Evolutionary conservation across 2,329 filamentous ascomycete genomes (phyloP).

Genomic region (Colletotrichum musae): DNA sequence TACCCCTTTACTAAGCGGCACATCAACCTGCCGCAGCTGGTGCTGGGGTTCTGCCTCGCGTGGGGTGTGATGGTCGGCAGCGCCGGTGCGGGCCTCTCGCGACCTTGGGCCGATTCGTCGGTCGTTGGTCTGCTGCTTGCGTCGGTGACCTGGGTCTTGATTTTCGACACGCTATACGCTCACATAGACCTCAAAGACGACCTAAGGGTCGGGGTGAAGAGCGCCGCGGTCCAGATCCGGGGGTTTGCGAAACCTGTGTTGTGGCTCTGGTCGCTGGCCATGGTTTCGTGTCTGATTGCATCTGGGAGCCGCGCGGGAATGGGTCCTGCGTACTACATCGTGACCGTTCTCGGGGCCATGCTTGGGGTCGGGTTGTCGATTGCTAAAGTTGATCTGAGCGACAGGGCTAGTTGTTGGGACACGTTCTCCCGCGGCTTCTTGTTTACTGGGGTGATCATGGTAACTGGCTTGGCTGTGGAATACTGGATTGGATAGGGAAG

Average conservation of each 20-base stretch:
- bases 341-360: neutral
- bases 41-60: constrained; percentile 52
- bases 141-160: constrained; percentile 49
- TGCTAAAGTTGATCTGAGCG: neutral
- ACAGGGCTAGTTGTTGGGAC: neutral
- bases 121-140: constrained; percentile 47
- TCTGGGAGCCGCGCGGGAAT: neutral
- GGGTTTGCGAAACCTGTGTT: constrained; percentile 19
- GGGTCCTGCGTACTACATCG: neutral
- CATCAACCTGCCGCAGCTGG: constrained; percentile 53
- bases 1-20: constrained; percentile 55
- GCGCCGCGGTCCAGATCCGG: constrained; percentile 49
- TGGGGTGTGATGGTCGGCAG: constrained; percentile 50
- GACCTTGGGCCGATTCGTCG: constrained; percentile 44
- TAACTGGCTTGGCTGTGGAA: neutral
- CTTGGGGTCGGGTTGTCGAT: neutral
- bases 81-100: constrained; percentile 44
- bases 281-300: neutral
- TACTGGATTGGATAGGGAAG: neutral
- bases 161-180: constrained; percentile 55
- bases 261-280: neutral
- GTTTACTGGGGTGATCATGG: neutral
- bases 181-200: constrained; percentile 53
- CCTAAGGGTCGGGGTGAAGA: constrained; percentile 50
- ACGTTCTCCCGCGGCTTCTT: neutral